A percentile compares a stretch with the other conserved stretches of the same genome.
Conservation (phyloP, 306 rosid species). For the Dalbergia cochinchinensis region DNA sequence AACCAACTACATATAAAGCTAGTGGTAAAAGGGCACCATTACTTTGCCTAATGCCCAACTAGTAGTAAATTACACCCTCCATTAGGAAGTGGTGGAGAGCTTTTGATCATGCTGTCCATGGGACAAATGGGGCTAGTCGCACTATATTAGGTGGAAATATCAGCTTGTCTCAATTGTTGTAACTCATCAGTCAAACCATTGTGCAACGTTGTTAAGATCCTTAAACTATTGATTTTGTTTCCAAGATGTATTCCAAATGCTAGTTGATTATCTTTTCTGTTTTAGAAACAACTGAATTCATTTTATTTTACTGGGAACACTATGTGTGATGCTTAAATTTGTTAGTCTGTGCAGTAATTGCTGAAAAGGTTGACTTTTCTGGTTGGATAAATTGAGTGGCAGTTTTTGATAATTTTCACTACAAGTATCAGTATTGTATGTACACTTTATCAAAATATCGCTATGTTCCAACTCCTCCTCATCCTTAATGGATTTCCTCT, state of each 20-base stretch:
- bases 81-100: neutral
- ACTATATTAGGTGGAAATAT: neutral
- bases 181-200: neutral
- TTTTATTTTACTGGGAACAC: neutral
- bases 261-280: neutral
- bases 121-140: conserved; percentile 5
- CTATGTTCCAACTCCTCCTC: neutral
- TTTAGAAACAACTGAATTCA: neutral
- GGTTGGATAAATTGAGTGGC: neutral
- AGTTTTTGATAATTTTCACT: conserved; percentile 6
- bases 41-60: neutral
- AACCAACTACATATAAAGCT: neutral
- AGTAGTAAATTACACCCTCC: neutral
- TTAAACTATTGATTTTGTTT: neutral
- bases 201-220: neutral
- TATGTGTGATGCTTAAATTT: neutral
- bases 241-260: neutral
- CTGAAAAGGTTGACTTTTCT: conserved; percentile 3
- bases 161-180: neutral
- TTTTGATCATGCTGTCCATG: neutral
- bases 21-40: neutral
- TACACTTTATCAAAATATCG: neutral
- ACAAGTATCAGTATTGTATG: neutral
- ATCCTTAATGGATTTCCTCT: conserved; percentile 19
- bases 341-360: neutral